Conservation (phyloP, 768 basidiomycete species). For the Serendipita indica region DNA sequence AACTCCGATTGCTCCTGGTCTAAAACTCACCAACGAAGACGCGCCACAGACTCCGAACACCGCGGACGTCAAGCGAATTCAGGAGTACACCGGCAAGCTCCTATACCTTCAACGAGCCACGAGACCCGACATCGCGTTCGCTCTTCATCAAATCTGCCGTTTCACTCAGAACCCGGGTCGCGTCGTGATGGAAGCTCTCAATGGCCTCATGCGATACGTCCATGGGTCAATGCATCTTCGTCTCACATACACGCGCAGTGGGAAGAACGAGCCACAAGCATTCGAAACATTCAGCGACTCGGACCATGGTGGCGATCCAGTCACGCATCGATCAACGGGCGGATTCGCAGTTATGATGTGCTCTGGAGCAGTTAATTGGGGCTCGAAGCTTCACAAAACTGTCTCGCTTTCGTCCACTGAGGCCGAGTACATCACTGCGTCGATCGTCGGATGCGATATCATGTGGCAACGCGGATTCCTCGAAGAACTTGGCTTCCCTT, state of each 20-base stretch:
- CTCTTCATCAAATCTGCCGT: constrained; percentile 20
- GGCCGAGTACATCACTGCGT: constrained; percentile 18
- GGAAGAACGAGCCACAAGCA: background rate
- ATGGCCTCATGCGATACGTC: background rate
- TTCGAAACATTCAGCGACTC: constrained; percentile 20
- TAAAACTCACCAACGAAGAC: background rate
- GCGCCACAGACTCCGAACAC: background rate
- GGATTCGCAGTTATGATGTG: constrained; percentile 18
- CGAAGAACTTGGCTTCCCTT: constrained; percentile 4
- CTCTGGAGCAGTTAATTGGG: constrained; percentile 16
- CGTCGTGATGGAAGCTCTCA: background rate
- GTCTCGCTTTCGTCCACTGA: constrained; percentile 17
- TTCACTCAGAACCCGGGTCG: constrained; percentile 17
- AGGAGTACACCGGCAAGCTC: background rate
- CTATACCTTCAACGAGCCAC: constrained; percentile 10
- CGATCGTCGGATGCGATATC: constrained; percentile 10
- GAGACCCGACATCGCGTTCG: constrained; percentile 19
- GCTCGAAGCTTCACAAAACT: constrained; percentile 15
- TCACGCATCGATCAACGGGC: constrained; percentile 15
- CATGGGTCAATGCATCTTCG: background rate
- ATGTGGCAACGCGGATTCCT: constrained; percentile 12
- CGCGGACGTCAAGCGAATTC: background rate
- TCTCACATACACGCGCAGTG: background rate
- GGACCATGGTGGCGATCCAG: constrained; percentile 18
- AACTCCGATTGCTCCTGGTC: background rate